A percentile compares a stretch with the other conserved stretches of the same genome.
phyloP scores from a whole-genome alignment of 352 stramenopile species.

The Phytophthora fragariae region DNA sequence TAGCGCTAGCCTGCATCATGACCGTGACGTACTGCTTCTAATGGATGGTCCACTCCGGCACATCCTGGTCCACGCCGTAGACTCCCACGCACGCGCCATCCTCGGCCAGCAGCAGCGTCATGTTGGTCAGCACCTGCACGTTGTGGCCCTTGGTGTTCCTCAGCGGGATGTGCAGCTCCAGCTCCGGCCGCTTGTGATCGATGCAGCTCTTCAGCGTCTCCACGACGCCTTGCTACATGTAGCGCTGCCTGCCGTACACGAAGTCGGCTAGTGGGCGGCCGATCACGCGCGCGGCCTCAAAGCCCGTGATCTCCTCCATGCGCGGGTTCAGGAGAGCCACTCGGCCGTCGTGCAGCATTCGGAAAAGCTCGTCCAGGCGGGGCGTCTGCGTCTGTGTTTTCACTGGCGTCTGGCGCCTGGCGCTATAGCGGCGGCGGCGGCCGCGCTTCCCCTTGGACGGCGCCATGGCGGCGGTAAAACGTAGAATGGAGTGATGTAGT shows the following conservation, averaged over 20 bases:
- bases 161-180: constrained; percentile 58
- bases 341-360: constrained; percentile 57
- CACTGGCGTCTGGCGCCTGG: no score
- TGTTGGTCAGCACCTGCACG: constrained; percentile 56
- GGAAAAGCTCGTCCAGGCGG: constrained; percentile 26
- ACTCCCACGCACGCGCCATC: constrained; percentile 55
- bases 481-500: constrained; percentile 13
- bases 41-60: constrained; percentile 61
- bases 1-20: constrained; percentile 83
- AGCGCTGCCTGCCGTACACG: constrained; percentile 55
- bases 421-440: neutral
- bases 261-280: constrained; percentile 54
- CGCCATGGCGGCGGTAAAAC: constrained; percentile 28
- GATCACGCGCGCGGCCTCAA: constrained; percentile 40
- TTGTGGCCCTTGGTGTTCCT: constrained; percentile 52
- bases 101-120: constrained; percentile 54
- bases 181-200: constrained; percentile 44
- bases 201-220: constrained; percentile 37
- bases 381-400: neutral
- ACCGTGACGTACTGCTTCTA: constrained; percentile 71
- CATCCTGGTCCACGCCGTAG: constrained; percentile 67
- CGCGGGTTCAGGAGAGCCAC: constrained; percentile 75
- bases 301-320: constrained; percentile 66
- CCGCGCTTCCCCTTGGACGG: constrained; percentile 29
- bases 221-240: constrained; percentile 35